Conservation (phyloP, 495 filamentous ascomycete genomes). For the Penicillium flavigenum region DNA sequence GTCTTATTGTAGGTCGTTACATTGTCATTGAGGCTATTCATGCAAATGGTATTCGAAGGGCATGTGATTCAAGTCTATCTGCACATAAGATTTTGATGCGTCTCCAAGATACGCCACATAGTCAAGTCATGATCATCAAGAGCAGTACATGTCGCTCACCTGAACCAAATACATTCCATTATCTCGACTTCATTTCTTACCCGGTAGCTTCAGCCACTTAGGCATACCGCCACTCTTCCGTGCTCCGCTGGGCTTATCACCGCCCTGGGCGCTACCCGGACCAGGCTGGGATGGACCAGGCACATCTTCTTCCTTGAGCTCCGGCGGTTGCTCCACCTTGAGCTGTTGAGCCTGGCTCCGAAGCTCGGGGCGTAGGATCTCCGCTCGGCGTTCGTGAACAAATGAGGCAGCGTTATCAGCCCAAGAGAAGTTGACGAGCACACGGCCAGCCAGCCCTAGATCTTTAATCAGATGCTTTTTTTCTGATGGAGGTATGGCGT, state of each 20-base stretch:
- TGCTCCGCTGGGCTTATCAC: conserved; percentile 43
- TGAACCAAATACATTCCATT: neutral
- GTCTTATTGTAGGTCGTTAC: neutral
- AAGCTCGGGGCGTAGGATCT: conserved; percentile 64
- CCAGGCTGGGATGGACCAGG: conserved; percentile 33
- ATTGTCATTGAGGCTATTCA: neutral
- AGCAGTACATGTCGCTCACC: conserved; percentile 14
- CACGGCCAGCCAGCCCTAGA: conserved; percentile 64
- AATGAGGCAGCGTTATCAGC: conserved; percentile 54
- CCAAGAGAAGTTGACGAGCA: conserved; percentile 80
- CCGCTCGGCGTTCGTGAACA: conserved; percentile 35
- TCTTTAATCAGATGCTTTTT: conserved; percentile 65
- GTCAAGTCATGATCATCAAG: conserved; percentile 11
- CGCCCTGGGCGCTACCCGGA: conserved; percentile 38
- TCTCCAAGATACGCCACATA: neutral
- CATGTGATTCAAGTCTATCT: conserved; percentile 2
- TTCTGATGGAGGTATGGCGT: conserved; percentile 45
- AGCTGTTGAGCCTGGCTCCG: conserved; percentile 66
- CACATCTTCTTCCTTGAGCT: conserved; percentile 44
- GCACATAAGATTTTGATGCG: neutral
- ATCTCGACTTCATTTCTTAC: conserved; percentile 47
- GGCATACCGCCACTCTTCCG: conserved; percentile 52
- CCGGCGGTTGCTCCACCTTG: conserved; percentile 51
- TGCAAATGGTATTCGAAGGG: neutral
- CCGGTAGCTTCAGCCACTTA: conserved; percentile 69